These are phyloP conservation scores for Penicillium oxalicum DNA, from an alignment of 2,329 filamentous ascomycete genomes.

Conservation along the genomic window DNA sequence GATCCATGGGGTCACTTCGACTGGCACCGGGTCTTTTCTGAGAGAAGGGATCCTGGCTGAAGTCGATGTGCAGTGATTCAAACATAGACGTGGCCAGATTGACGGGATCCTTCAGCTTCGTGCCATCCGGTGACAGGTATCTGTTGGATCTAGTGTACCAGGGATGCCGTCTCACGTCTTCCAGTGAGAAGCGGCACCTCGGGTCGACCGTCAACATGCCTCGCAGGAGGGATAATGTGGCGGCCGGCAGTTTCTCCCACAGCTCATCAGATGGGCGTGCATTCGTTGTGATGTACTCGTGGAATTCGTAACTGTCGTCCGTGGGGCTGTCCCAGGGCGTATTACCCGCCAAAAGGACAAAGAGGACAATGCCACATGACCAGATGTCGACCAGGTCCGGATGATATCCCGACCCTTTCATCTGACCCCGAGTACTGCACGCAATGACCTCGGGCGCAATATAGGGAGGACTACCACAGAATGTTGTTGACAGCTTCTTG, in stretches of 20 bases:
- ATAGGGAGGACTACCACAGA: constrained; percentile 94
- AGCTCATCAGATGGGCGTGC: constrained; percentile 79
- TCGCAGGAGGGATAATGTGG: constrained; percentile 73
- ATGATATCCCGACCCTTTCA: constrained; percentile 42
- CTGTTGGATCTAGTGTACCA: constrained; percentile 86
- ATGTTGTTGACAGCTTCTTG: constrained; percentile 74
- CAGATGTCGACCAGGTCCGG: constrained; percentile 87
- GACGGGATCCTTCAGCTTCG: constrained; percentile 66
- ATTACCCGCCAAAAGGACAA: constrained; percentile 90
- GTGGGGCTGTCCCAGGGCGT: constrained; percentile 97
- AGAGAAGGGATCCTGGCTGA: constrained; percentile 60
- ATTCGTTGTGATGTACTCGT: constrained; percentile 73
- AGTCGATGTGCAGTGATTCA: constrained; percentile 82
- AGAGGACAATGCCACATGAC: constrained; percentile 97
- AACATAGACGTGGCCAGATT: constrained; percentile 92
- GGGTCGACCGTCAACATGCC: constrained; percentile 88
- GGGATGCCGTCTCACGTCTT: constrained; percentile 80
- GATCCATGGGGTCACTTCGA: constrained; percentile 58
- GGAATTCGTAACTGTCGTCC: constrained; percentile 77
- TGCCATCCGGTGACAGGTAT: constrained; percentile 66
- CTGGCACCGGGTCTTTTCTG: constrained; percentile 35
- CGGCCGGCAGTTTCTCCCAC: constrained; percentile 70
- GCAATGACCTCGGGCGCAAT: constrained; percentile 85
- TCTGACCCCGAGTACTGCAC: constrained; percentile 47
- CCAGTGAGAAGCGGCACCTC: constrained; percentile 70